Conservation (phyloP, 73 alveolate species). For the Tetrahymena elliotti region DNA sequence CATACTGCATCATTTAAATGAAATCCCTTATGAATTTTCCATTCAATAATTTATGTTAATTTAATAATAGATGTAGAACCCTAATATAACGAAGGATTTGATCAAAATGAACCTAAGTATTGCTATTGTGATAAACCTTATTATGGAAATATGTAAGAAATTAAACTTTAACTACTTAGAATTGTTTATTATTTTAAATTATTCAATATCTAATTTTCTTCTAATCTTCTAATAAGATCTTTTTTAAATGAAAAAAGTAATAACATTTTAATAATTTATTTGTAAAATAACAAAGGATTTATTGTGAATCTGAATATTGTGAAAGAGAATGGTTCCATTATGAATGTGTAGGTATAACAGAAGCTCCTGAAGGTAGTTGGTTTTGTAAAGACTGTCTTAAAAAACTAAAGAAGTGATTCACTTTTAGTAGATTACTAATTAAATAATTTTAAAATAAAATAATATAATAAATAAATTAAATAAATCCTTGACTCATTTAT, state of each 20-base stretch:
- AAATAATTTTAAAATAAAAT: not conserved
- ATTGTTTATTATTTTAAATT: not conserved
- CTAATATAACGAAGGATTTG: not conserved
- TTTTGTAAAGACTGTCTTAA: constrained; percentile 56
- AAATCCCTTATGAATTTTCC: not conserved
- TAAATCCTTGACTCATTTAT: not conserved
- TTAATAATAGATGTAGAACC: not conserved
- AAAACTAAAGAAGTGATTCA: not conserved
- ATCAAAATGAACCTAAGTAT: not conserved
- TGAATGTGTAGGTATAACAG: constrained; percentile 80
- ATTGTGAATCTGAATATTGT: constrained; percentile 71
- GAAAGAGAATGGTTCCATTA: constrained; percentile 86
- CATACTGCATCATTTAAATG: not conserved
- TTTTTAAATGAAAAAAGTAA: not conserved
- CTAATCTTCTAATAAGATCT: not conserved
- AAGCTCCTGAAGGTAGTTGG: constrained; percentile 82
- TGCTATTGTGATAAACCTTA: not conserved
- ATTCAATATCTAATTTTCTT: not conserved
- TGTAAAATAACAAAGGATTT: constrained; percentile 56
- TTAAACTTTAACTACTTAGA: not conserved
- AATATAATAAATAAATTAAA: not conserved
- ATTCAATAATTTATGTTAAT: not conserved
- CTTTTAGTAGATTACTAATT: not conserved
- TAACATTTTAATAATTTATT: not conserved
- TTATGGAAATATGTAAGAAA: not conserved